phyloP scores from a whole-genome alignment of 352 stramenopile genomes.

The Pythium myriotylum region DNA sequence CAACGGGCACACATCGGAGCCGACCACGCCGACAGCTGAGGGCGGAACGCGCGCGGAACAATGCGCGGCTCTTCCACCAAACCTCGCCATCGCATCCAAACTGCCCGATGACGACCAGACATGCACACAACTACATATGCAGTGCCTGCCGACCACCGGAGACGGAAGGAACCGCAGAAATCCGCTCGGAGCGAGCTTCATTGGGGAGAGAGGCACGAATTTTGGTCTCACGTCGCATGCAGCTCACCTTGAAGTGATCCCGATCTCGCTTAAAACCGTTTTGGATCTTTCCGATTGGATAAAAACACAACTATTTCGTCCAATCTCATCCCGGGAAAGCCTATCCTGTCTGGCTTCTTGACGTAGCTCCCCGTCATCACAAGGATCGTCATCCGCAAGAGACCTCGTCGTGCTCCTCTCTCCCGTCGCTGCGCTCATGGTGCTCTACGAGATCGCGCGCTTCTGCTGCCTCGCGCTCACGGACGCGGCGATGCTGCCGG shows the following conservation, averaged over 20 bases:
- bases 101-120: not conserved
- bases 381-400: not conserved
- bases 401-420: not conserved
- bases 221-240: not conserved
- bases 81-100: not conserved
- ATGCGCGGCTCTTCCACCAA: slow-evolving; percentile 14
- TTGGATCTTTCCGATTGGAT: slow-evolving; percentile 3
- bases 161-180: not conserved
- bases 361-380: not conserved
- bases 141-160: slow-evolving; percentile 1
- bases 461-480: slow-evolving; percentile 77
- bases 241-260: not conserved
- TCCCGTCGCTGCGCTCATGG: slow-evolving; percentile 13
- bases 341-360: not conserved
- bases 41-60: slow-evolving; percentile 18
- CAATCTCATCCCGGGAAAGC: not conserved
- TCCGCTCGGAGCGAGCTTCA: no score
- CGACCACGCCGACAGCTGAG: not conserved
- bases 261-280: slow-evolving; percentile 8
- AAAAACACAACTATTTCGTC: not conserved
- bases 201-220: no score
- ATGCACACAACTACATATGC: no score
- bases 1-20: no score
- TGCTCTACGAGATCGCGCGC: slow-evolving; percentile 44
- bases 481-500: slow-evolving; percentile 73